These are phyloP conservation scores for Comarum palustre DNA, from an alignment of 306 rosid species.

Conservation along the genomic window DNA sequence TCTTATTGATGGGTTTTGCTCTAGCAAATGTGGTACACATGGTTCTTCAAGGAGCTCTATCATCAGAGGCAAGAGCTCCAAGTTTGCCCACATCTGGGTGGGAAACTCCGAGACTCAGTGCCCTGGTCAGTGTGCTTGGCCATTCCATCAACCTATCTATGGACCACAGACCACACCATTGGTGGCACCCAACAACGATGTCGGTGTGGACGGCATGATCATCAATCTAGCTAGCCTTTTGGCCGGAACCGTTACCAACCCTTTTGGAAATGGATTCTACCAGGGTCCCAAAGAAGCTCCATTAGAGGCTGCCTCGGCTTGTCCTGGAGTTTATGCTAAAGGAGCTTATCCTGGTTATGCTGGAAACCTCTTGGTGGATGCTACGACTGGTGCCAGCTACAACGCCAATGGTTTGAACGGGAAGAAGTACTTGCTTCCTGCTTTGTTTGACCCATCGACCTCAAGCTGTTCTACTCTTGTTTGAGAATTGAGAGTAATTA, in stretches of 20 bases:
- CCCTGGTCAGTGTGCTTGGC: conserved; percentile 69
- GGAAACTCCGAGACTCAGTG: conserved; percentile 67
- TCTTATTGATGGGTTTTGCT: conserved; percentile 50
- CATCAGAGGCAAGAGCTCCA: conserved; percentile 25
- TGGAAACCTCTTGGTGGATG: conserved; percentile 43
- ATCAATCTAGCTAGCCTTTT: conserved; percentile 51
- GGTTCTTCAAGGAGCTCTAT: conserved; percentile 18
- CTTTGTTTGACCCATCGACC: conserved; percentile 50
- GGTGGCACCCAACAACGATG: conserved; percentile 63
- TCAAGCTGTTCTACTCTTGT: conserved; percentile 50
- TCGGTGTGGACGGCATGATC: conserved; percentile 63
- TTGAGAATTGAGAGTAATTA: conserved; percentile 20
- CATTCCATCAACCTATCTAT: conserved; percentile 57
- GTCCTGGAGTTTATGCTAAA: conserved; percentile 52
- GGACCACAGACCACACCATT: conserved; percentile 52
- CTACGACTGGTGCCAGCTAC: conserved; percentile 47
- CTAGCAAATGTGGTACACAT: conserved; percentile 53
- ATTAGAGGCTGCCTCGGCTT: conserved; percentile 57
- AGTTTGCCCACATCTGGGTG: conserved; percentile 53
- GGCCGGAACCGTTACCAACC: conserved; percentile 57
- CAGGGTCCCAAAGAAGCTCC: conserved; percentile 71
- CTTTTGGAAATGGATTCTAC: conserved; percentile 55
- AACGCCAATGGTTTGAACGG: conserved; percentile 51
- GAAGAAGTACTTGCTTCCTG: conserved; percentile 55
- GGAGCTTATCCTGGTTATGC: conserved; percentile 68